Percentiles rank a stretch among this genome's conserved stretches.
Evolutionary conservation across 441 rosid species (phyloP).

Genomic region (Corymbia calophylla): DNA sequence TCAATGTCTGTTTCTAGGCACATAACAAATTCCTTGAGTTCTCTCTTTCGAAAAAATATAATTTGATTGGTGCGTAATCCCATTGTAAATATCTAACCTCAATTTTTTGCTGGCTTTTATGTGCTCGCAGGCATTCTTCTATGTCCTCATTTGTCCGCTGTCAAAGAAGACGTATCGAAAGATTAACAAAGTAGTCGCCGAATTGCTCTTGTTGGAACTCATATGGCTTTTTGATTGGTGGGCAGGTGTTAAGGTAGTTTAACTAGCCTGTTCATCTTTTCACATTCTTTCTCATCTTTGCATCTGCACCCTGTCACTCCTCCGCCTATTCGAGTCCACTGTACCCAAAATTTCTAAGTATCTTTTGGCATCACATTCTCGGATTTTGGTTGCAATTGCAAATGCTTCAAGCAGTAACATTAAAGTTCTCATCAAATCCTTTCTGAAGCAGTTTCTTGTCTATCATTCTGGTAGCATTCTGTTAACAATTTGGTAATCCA

Average conservation of each 20-base stretch:
- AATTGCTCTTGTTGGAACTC: conserved; percentile 60
- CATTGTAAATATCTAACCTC: not conserved
- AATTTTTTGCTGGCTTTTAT: not conserved
- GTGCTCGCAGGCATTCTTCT: conserved; percentile 36
- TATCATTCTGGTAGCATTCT: not conserved
- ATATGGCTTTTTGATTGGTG: conserved; percentile 79
- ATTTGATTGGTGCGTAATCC: not conserved
- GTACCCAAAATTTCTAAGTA: not conserved
- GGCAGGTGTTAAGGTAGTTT: conserved; percentile 17
- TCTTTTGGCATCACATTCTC: not conserved
- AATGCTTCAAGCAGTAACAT: not conserved
- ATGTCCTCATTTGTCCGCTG: conserved; percentile 45
- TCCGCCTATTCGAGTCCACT: not conserved
- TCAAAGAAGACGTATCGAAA: conserved; percentile 43
- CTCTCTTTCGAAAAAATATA: not conserved
- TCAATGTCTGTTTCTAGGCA: not conserved
- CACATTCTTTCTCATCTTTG: not conserved
- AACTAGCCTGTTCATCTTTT: not conserved
- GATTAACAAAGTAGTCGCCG: conserved; percentile 40
- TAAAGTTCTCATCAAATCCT: not conserved
- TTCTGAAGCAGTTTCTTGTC: not conserved
- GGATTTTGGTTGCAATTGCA: not conserved
- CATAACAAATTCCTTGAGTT: not conserved
- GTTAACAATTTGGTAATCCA: not conserved
- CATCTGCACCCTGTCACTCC: not conserved